Conservation (phyloP, 2,329 filamentous ascomycete species). For the Alternaria novae-zelandiae region DNA sequence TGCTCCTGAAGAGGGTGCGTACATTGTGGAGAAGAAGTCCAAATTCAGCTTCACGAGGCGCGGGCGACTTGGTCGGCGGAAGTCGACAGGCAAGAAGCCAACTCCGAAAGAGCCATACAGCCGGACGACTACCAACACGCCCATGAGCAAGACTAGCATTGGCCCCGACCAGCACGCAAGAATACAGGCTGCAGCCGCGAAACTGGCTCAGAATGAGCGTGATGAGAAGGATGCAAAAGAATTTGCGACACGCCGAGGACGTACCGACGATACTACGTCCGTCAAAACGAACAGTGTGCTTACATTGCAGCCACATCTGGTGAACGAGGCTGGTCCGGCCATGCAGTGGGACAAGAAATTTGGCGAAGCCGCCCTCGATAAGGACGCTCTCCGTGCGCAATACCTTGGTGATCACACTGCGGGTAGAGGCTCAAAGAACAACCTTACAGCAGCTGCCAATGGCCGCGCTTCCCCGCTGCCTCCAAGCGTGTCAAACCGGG, state of each 20-base stretch:
- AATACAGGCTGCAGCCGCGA: constrained; percentile 88
- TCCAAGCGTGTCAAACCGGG: constrained; percentile 42
- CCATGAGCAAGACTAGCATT: constrained; percentile 80
- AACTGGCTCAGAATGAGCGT: constrained; percentile 74
- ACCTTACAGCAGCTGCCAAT: constrained; percentile 46
- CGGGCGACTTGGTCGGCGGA: constrained; percentile 67
- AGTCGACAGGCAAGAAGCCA: constrained; percentile 52
- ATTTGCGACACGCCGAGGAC: constrained; percentile 62
- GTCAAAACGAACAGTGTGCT: constrained; percentile 88
- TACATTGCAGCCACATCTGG: constrained; percentile 82
- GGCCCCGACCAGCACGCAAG: constrained; percentile 90
- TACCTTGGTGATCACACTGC: constrained; percentile 78
- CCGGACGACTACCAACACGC: constrained; percentile 56
- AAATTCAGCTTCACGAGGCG: constrained; percentile 85
- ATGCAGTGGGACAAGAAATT: constrained; percentile 98
- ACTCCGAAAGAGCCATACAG: constrained; percentile 59
- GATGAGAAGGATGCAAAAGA: constrained; percentile 61
- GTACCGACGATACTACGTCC: constrained; percentile 59
- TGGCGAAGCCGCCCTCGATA: constrained; percentile 89
- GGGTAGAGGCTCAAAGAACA: constrained; percentile 68
- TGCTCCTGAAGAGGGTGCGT: constrained; percentile 80
- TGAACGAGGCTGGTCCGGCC: constrained; percentile 86
- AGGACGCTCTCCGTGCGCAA: constrained; percentile 81
- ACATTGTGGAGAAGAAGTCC: constrained; percentile 94
- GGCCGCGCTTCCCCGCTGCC: constrained; percentile 37